Percentiles rank a stretch among this genome's conserved stretches.
These are phyloP conservation scores for Entomortierella beljakovae DNA, from an alignment of 192 early-diverging fungal genomes.

Conservation along the genomic window DNA sequence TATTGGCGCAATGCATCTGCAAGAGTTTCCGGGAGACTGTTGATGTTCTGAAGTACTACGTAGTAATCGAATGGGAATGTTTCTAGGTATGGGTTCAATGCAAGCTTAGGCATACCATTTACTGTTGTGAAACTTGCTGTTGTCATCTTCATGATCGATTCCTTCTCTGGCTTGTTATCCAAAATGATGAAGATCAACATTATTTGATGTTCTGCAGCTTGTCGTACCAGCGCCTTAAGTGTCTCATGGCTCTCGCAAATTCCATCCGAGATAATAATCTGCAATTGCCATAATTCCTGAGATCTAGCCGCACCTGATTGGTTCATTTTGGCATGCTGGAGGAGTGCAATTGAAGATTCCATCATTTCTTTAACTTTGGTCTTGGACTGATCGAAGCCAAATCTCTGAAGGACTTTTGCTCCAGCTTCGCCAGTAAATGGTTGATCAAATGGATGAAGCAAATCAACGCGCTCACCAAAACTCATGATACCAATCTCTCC, in stretches of 20 bases:
- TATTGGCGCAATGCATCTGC: slow-evolving; percentile 96
- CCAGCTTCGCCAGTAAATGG: slow-evolving; percentile 92
- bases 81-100: slow-evolving; percentile 89
- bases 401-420: slow-evolving; percentile 87
- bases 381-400: slow-evolving; percentile 91
- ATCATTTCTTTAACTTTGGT: slow-evolving; percentile 92
- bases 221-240: slow-evolving; percentile 84
- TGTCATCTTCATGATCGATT: slow-evolving; percentile 92
- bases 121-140: slow-evolving; percentile 83
- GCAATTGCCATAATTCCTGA: slow-evolving; percentile 94
- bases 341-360: slow-evolving; percentile 82
- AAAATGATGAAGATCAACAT: slow-evolving; percentile 98
- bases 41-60: slow-evolving; percentile 90
- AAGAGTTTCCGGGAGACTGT: slow-evolving; percentile 87
- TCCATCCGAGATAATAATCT: slow-evolving; percentile 96
- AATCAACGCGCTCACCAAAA: slow-evolving; percentile 88
- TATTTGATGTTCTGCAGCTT: slow-evolving; percentile 85
- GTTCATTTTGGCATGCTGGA: slow-evolving; percentile 76
- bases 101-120: slow-evolving; percentile 70
- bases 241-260: slow-evolving; percentile 95
- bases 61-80: slow-evolving; percentile 99
- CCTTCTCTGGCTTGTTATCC: slow-evolving; percentile 82
- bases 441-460: slow-evolving; percentile 96
- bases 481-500: slow-evolving; percentile 91
- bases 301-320: slow-evolving; percentile 52